phyloP scores from a whole-genome alignment of 495 filamentous ascomycete genomes.

The Cladorrhinum samala region DNA sequence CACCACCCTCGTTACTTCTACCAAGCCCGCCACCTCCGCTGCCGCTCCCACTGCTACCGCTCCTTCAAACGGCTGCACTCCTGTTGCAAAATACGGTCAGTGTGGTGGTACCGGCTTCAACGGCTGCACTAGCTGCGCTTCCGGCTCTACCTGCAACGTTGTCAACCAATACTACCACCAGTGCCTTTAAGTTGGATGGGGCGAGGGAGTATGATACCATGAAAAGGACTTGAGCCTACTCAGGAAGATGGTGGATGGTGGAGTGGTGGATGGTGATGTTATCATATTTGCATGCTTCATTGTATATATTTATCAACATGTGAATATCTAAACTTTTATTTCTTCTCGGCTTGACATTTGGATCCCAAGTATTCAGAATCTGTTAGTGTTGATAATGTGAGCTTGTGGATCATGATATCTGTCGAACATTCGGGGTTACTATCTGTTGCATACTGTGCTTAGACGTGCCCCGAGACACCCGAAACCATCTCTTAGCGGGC shows the following conservation, averaged over 20 bases:
- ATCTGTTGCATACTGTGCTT: too few relatives aligned
- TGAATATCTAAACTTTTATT: too few relatives aligned
- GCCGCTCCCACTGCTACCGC: neutral
- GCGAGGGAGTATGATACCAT: too few relatives aligned
- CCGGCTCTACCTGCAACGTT: slow-evolving; percentile 21
- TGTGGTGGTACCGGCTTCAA: slow-evolving; percentile 32
- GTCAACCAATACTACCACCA: slow-evolving; percentile 28
- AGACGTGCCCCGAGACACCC: too few relatives aligned
- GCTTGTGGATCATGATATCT: too few relatives aligned
- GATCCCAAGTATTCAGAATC: too few relatives aligned
- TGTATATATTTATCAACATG: neutral
- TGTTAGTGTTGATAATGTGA: too few relatives aligned
- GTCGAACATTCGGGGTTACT: too few relatives aligned
- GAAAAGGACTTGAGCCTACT: too few relatives aligned
- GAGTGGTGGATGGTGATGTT: neutral
- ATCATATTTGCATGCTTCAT: neutral
- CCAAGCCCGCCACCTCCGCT: slow-evolving; percentile 10
- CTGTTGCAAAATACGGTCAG: slow-evolving; percentile 30
- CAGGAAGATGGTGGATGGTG: neutral
- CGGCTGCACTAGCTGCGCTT: slow-evolving; percentile 27
- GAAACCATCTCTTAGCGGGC: too few relatives aligned
- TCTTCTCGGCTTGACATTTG: too few relatives aligned
- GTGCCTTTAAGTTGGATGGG: slow-evolving; percentile 22
- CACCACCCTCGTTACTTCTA: slow-evolving; percentile 1
- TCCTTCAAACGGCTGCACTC: slow-evolving; percentile 9